Evolutionary conservation across 768 basidiomycete species (phyloP).

Genomic region (Lactifluus volemus): DNA sequence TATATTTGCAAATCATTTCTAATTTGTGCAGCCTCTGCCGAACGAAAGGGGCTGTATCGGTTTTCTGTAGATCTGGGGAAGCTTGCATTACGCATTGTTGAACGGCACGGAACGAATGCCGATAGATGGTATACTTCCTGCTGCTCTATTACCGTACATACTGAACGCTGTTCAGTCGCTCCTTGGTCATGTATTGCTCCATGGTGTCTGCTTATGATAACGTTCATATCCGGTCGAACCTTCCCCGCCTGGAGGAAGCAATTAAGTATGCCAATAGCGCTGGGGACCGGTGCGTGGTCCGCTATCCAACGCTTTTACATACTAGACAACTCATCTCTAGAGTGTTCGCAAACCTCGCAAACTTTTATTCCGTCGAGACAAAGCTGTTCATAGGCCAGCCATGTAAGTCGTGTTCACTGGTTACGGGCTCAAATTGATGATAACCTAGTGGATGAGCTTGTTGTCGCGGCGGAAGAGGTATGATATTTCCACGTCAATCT

Average conservation of each 20-base stretch:
- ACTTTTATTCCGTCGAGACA: constrained; percentile 44
- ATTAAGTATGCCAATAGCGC: constrained; percentile 57
- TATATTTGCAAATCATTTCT: neutral
- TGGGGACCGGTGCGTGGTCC: constrained; percentile 46
- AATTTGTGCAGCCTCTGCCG: constrained; percentile 40
- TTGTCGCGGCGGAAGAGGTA: constrained; percentile 56
- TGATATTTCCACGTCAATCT: neutral
- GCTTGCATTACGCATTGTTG: constrained; percentile 58
- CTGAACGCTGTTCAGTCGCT: constrained; percentile 35
- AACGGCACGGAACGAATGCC: constrained; percentile 49
- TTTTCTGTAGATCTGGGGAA: constrained; percentile 63
- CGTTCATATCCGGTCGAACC: constrained; percentile 52
- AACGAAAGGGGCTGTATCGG: constrained; percentile 52
- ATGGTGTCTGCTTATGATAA: constrained; percentile 64
- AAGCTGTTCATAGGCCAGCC: constrained; percentile 55
- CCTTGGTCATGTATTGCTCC: constrained; percentile 49
- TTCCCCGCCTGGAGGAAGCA: constrained; percentile 52
- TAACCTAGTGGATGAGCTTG: constrained; percentile 46
- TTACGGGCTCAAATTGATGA: neutral
- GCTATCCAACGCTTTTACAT: neutral
- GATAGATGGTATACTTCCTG: constrained; percentile 50
- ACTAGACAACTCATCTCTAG: constrained; percentile 27
- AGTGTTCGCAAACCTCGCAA: constrained; percentile 53
- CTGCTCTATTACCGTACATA: neutral
- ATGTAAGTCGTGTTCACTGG: constrained; percentile 31